Evolutionary conservation across 2,329 filamentous ascomycete species (phyloP).

Genomic region (Lasiodiplodia sp.): DNA sequence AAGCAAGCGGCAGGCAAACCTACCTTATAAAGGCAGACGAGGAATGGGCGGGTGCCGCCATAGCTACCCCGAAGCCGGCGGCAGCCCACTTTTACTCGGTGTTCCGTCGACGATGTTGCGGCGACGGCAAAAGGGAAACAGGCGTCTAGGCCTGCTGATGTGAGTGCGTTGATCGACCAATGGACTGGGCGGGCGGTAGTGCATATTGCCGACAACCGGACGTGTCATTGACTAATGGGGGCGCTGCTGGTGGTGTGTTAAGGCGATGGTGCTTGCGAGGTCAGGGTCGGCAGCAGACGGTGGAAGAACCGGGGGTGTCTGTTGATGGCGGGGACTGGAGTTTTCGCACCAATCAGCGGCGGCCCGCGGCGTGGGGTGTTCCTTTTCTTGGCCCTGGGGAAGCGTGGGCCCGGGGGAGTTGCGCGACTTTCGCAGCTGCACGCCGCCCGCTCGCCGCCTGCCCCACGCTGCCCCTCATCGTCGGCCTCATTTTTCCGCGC

Average conservation of each 20-base stretch:
- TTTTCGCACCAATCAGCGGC: constrained; percentile 28
- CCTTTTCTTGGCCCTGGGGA: constrained; percentile 44
- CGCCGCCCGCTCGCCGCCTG: constrained; percentile 25
- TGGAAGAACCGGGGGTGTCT: not conserved
- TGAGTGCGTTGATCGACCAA: constrained; percentile 1
- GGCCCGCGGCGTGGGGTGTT: constrained; percentile 33
- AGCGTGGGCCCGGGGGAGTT: constrained; percentile 36
- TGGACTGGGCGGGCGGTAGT: not conserved
- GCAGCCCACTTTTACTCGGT: constrained; percentile 40
- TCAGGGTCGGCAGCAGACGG: constrained; percentile 11
- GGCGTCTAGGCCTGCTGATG: constrained; percentile 25
- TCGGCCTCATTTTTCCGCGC: constrained; percentile 38
- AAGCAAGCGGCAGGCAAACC: constrained; percentile 30
- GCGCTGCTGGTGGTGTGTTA: constrained; percentile 17
- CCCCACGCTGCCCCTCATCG: constrained; percentile 38
- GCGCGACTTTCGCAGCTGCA: constrained; percentile 37
- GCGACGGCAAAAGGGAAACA: constrained; percentile 12
- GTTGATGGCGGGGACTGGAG: constrained; percentile 7
- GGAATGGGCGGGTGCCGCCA: constrained; percentile 32
- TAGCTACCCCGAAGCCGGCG: constrained; percentile 42
- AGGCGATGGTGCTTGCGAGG: not conserved
- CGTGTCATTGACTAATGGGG: constrained; percentile 11
- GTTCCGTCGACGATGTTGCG: constrained; percentile 22
- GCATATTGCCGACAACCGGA: not conserved
- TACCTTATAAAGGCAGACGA: constrained; percentile 16